phyloP scores from a whole-genome alignment of 306 rosid species.

The Sindora glabra region DNA sequence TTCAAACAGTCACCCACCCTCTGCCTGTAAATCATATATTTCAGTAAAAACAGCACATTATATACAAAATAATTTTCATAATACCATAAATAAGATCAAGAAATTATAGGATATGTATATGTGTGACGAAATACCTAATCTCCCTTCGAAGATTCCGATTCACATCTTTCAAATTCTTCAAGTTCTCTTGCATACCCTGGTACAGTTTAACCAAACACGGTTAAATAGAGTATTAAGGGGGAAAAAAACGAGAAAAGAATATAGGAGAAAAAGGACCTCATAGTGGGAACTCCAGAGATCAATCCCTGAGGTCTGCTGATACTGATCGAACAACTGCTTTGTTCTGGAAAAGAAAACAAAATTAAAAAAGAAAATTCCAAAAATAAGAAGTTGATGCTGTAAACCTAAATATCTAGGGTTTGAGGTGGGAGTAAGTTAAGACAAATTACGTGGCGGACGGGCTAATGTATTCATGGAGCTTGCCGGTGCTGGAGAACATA shows the following conservation, averaged over 20 bases:
- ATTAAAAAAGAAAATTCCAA: too few relatives aligned
- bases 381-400: neutral
- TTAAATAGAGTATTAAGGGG: neutral
- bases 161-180: conserved; percentile 53
- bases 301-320: conserved; percentile 40
- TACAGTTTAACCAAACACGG: neutral
- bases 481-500: conserved; percentile 62
- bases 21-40: conserved; percentile 31
- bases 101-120: neutral
- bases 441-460: conserved; percentile 46
- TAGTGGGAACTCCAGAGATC: conserved; percentile 80
- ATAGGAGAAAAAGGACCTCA: conserved; percentile 30
- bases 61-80: neutral
- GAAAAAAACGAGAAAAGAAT: neutral
- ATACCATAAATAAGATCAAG: neutral
- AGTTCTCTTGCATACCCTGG: conserved; percentile 66
- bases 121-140: conserved; percentile 42
- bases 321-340: conserved; percentile 67
- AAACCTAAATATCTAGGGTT: neutral
- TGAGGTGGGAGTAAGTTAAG: neutral
- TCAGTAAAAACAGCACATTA: neutral
- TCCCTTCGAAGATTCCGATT: conserved; percentile 61
- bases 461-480: conserved; percentile 60
- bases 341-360: conserved; percentile 25
- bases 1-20: conserved; percentile 63